Evolutionary conservation across 108 stramenopile species (phyloP).

Genomic region (Parmales sp.): DNA sequence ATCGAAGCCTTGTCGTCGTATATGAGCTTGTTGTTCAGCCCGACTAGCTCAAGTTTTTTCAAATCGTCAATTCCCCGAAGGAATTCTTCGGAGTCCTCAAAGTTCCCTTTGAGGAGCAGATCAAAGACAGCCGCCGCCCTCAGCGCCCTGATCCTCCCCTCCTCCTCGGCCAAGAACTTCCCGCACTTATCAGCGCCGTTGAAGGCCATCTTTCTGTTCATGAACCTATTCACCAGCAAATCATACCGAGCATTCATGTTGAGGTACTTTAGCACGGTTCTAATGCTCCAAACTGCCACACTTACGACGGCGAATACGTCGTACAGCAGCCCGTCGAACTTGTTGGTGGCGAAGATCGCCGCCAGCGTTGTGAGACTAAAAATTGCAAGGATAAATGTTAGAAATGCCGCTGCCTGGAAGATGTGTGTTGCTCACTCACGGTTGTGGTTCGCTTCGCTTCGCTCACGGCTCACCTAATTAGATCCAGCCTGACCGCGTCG

Average conservation of each 20-base stretch:
- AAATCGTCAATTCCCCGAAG: no score
- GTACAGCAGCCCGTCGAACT: conserved; percentile 57
- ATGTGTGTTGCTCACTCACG: neutral
- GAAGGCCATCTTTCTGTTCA: conserved; percentile 50
- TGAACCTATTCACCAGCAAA: conserved; percentile 66
- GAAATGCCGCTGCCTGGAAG: neutral
- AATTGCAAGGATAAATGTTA: conserved; percentile 49
- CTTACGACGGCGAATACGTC: conserved; percentile 63
- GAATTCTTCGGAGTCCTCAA: no score
- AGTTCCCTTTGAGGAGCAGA: no score
- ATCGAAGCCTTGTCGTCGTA: no score
- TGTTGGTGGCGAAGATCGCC: conserved; percentile 41
- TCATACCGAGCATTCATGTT: conserved; percentile 75
- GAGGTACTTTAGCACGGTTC: conserved; percentile 62
- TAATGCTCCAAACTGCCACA: conserved; percentile 45
- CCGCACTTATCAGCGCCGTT: no score
- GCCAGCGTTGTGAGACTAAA: conserved; percentile 45
- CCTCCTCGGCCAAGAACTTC: no score
- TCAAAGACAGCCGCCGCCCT: no score
- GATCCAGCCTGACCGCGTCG: conserved; percentile 36
- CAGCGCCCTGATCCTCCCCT: no score
- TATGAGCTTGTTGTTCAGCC: no score
- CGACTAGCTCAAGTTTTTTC: no score
- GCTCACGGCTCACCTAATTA: neutral
- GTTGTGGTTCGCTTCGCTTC: neutral